Evolutionary conservation across 1,284 basidiomycete species (phyloP).

Genomic region (Sanguinoderma infundibulare): DNA sequence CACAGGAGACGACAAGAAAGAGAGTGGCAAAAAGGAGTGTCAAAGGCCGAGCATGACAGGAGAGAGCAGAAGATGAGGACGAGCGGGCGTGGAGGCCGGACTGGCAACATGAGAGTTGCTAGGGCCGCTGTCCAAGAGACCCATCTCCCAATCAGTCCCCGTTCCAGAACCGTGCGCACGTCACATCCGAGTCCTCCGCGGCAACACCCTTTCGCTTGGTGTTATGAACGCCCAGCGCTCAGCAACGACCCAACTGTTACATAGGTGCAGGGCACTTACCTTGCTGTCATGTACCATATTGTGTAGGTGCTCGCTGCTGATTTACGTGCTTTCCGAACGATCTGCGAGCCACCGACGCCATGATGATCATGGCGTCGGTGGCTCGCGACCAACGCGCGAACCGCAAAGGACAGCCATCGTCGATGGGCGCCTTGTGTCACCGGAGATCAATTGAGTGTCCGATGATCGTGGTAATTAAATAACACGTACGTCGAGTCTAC

Average conservation of each 20-base stretch:
- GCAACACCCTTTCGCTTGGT: no score
- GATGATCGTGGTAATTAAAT: not conserved
- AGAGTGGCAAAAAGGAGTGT: not conserved
- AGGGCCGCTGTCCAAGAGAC: not conserved
- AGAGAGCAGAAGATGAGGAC: not conserved
- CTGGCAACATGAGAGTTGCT: constrained; percentile 6
- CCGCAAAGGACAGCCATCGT: not conserved
- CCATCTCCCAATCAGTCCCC: constrained; percentile 10
- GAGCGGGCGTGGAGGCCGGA: constrained; percentile 1
- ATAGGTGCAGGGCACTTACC: no score
- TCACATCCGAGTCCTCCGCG: constrained; percentile 4
- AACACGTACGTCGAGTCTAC: no score
- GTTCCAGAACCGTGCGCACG: constrained; percentile 5
- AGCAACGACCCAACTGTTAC: no score
- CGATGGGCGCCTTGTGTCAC: not conserved
- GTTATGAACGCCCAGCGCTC: no score
- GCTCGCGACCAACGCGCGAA: no score
- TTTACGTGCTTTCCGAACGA: not conserved
- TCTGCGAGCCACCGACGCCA: not conserved
- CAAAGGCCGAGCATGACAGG: not conserved
- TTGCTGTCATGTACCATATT: not conserved
- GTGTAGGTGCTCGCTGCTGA: not conserved
- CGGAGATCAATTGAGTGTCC: not conserved
- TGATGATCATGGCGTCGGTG: not conserved
- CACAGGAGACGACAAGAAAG: not conserved